Evolutionary conservation across 805 yeast genomes (phyloP), one percentile per base, ranked within the genome.

Genomic region (Millerago galiae): DNA sequence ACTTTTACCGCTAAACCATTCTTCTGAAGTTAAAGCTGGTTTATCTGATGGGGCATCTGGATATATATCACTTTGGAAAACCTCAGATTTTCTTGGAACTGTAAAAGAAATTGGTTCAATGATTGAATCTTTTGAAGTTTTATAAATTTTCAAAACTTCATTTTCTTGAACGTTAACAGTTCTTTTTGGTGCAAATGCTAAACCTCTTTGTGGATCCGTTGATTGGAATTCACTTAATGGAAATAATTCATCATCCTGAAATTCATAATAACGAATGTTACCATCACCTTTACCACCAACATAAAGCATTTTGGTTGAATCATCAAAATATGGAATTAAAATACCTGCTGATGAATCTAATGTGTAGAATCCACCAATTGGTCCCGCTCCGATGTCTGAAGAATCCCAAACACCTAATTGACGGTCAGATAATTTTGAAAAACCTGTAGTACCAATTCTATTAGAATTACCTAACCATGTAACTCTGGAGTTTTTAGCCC

Each of bases 251-350:
- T 91, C 97, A 55, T 85, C 78, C 48, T 81, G 88, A 62, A 76
- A 88, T 68, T 93, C 99, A 59, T 70, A 93, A 66, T 91, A 91
- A 58, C 96, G 85, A 56, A 93, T 87, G 62, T 91, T 93, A 55
- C 98, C 98, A 63, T 93, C 99, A 62, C 97, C 97, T 64, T 93
- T 91, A 53, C 99, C 99, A 27, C 95, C 98, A 47, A 93, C 68
- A 58, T 83, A 93, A 46, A 93, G 71, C 45, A 90, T 77, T 43
- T 81, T 77, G 35, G 85, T 89, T 29, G 84, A 75, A 24, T 78
- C 84, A 60, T 93, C 99, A 59, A 68, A 93, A 55, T 84, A 77
- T 25, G 99, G 99, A 76, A 93, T 84, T 62, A 90, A 68, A 34
- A 93, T 85, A 54, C 99, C 99, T 2, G 97, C 84, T 5, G 95